Evolutionary conservation across 305 asterid genomes (phyloP).

Genomic region (Salvia sclarea): DNA sequence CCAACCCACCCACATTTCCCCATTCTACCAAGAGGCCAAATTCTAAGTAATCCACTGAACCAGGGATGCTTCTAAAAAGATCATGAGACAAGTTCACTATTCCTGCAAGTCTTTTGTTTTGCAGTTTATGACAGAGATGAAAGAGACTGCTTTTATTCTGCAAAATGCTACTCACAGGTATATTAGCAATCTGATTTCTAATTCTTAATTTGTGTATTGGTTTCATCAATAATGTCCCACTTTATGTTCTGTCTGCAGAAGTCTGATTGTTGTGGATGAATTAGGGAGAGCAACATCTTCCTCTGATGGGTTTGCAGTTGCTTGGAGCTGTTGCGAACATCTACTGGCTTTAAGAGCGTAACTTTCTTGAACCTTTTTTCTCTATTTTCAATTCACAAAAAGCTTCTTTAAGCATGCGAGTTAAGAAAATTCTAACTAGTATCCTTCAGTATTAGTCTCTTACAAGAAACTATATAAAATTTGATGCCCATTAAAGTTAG

Average conservation of each 20-base stretch:
- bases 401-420: neutral
- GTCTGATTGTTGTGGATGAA: conserved; percentile 94
- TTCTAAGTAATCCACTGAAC: conserved; percentile 23
- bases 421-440: conserved; percentile 2
- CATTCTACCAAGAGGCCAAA: conserved; percentile 16
- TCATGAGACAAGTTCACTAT: conserved; percentile 18
- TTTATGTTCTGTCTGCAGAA: conserved; percentile 53
- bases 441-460: neutral
- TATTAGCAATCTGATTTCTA: conserved; percentile 9
- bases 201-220: conserved; percentile 24
- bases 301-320: conserved; percentile 91
- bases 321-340: conserved; percentile 98
- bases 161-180: conserved; percentile 87
- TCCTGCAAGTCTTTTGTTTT: conserved; percentile 22
- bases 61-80: conserved; percentile 16
- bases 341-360: conserved; percentile 83
- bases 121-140: conserved; percentile 99
- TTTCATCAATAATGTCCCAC: conserved; percentile 26
- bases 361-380: conserved; percentile 24
- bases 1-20: no score
- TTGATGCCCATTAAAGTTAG: neutral
- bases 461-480: neutral
- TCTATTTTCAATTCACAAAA: conserved; percentile 8
- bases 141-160: conserved; percentile 89
- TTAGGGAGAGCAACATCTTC: conserved; percentile 98